A percentile compares a stretch with the other conserved stretches of the same genome.
phyloP scores from a whole-genome alignment of 768 basidiomycete genomes.

The Pholiota molesta region DNA sequence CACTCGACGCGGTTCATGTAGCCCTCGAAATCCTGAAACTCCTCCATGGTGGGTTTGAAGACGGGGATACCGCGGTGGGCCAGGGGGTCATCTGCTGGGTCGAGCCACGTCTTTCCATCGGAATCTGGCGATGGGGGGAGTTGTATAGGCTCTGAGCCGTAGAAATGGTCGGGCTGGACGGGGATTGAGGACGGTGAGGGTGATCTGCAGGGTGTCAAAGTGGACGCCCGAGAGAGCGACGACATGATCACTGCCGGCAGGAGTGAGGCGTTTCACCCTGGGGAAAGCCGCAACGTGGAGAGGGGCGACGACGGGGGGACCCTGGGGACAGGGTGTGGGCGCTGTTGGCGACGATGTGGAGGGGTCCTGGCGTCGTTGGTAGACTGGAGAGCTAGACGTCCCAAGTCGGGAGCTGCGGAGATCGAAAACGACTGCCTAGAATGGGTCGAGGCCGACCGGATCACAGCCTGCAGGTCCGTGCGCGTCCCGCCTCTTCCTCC shows the following conservation, averaged over 20 bases:
- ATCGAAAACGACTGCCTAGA: conserved; percentile 32
- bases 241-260: conserved; percentile 31
- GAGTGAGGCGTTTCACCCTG: background rate
- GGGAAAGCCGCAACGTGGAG: background rate
- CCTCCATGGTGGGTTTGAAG: conserved; percentile 91
- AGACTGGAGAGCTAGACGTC: no score
- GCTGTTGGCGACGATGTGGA: background rate
- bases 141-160: conserved; percentile 55
- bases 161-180: conserved; percentile 85
- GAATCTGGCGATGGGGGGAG: conserved; percentile 64
- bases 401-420: conserved; percentile 26
- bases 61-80: conserved; percentile 93
- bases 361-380: conserved; percentile 2
- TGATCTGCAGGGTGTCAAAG: conserved; percentile 53
- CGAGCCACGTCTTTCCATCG: conserved; percentile 65
- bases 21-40: conserved; percentile 89
- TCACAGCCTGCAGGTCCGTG: background rate
- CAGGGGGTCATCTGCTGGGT: conserved; percentile 78
- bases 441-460: conserved; percentile 24
- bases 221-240: conserved; percentile 39
- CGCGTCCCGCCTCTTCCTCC: conserved; percentile 9
- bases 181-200: conserved; percentile 56
- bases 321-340: background rate
- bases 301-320: background rate
- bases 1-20: conserved; percentile 87